phyloP scores from a whole-genome alignment of 2,329 filamentous ascomycete genomes.

The Sporothrix dimorphospora region DNA sequence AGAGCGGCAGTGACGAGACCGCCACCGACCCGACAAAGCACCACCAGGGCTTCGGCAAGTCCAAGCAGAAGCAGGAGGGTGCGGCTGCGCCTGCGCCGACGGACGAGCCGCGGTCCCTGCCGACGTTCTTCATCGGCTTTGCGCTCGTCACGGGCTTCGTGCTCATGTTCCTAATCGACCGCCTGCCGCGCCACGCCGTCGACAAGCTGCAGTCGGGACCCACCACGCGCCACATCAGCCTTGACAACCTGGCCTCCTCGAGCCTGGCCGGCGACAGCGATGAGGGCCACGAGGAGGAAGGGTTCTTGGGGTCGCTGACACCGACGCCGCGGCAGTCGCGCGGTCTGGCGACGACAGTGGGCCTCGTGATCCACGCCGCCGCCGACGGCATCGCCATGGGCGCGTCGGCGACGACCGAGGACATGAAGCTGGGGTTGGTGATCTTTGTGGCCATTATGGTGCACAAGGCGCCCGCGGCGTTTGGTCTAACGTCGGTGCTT shows the following conservation, averaged over 20 bases:
- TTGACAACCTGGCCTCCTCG: conserved; percentile 69
- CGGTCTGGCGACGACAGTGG: conserved; percentile 81
- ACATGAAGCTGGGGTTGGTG: conserved; percentile 79
- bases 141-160: conserved; percentile 87
- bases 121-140: conserved; percentile 80
- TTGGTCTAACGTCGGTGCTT: conserved; percentile 87
- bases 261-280: conserved; percentile 38
- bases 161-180: conserved; percentile 95
- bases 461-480: conserved; percentile 94
- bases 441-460: conserved; percentile 97
- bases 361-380: conserved; percentile 92
- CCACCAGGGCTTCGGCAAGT: conserved; percentile 14
- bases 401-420: conserved; percentile 76
- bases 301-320: conserved; percentile 62
- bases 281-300: conserved; percentile 50
- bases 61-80: conserved; percentile 39
- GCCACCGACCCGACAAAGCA: background rate
- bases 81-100: conserved; percentile 22
- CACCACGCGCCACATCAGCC: conserved; percentile 80
- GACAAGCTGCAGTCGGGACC: conserved; percentile 66
- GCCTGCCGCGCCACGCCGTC: conserved; percentile 73
- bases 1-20: background rate
- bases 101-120: conserved; percentile 47
- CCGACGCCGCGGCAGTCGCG: conserved; percentile 62
- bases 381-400: conserved; percentile 96